Evolutionary conservation across 1,284 basidiomycete species (phyloP).

Genomic region (Fistulinella cinereoalba): DNA sequence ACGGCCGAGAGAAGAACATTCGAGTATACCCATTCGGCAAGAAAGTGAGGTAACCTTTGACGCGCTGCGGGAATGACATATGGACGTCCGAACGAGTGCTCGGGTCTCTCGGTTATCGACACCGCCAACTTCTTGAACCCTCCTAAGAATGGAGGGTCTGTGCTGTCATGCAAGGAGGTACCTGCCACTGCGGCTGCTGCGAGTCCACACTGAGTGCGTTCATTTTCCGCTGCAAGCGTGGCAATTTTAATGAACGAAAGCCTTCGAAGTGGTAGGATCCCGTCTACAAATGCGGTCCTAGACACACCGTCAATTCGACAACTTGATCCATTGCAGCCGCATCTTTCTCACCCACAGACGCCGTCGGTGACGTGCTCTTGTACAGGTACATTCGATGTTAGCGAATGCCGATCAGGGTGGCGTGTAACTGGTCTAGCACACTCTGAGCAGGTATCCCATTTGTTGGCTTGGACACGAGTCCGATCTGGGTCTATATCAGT

Average conservation of each 20-base stretch:
- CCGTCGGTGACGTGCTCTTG: constrained; percentile 6
- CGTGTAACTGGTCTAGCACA: constrained; percentile 13
- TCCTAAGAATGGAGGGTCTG: background rate
- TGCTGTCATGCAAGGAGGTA: constrained; percentile 16
- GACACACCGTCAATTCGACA: background rate
- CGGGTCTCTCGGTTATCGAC: background rate
- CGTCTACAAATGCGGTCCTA: no score
- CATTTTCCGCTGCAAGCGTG: no score
- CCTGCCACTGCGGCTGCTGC: background rate
- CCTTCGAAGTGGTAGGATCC: no score
- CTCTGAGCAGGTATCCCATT: constrained; percentile 1
- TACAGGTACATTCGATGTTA: background rate
- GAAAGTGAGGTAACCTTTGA: background rate
- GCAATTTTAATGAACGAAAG: no score
- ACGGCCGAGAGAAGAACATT: no score
- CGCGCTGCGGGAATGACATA: no score
- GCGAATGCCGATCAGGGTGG: constrained; percentile 12
- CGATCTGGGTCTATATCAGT: background rate
- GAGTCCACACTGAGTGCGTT: constrained; percentile 1
- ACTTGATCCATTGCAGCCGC: no score
- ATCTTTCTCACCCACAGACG: constrained; percentile 3
- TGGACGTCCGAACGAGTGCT: no score
- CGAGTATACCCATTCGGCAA: no score
- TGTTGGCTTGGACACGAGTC: background rate
- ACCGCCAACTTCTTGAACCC: background rate